These are phyloP conservation scores for Solanum ahanhuiri DNA, from an alignment of 257 asterid genomes.

Conservation along the genomic window DNA sequence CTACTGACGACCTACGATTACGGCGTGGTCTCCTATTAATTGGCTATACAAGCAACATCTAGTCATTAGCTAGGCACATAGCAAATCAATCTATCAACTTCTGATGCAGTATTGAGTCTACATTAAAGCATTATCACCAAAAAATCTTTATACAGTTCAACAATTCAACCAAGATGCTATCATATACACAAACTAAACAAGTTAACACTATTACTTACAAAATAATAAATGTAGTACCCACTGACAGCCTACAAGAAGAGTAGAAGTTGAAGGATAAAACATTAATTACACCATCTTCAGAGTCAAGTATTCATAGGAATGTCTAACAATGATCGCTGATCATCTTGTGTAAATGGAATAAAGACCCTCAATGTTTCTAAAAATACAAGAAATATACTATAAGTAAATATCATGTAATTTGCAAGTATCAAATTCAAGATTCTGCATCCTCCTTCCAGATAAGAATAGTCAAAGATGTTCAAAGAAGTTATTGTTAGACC, in stretches of 20 bases:
- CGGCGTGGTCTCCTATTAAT: slow-evolving; percentile 74
- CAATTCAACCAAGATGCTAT: neutral
- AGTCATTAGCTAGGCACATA: neutral
- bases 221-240: neutral
- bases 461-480: neutral
- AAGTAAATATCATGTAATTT: neutral
- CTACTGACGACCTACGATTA: slow-evolving; percentile 63
- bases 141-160: neutral
- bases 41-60: slow-evolving; percentile 33
- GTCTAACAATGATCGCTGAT: neutral
- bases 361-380: neutral
- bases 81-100: neutral
- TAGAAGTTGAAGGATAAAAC: neutral
- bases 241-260: neutral
- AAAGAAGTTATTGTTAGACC: neutral
- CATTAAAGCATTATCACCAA: neutral
- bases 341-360: neutral
- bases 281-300: neutral
- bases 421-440: neutral
- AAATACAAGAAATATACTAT: neutral
- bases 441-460: neutral
- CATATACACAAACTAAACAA: neutral
- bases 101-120: neutral
- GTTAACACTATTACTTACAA: neutral
- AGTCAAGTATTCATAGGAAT: neutral